These are phyloP conservation scores for Chytridiales sp. DNA, from an alignment of 371 early-diverging fungal species.

Conservation along the genomic window DNA sequence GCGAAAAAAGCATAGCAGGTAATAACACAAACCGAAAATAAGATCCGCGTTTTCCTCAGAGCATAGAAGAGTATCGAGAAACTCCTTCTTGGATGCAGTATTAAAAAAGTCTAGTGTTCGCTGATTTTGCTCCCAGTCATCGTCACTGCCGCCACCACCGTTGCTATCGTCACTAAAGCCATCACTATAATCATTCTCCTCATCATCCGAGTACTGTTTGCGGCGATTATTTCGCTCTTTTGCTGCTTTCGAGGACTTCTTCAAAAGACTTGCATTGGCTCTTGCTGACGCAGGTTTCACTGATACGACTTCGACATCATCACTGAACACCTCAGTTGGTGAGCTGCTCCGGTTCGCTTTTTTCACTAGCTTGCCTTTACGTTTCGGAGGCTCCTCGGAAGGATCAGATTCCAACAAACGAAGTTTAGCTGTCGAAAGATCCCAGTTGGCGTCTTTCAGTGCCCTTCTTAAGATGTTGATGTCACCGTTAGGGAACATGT, in stretches of 20 bases:
- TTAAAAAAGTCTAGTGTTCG: constrained; percentile 70
- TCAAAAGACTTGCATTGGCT: background rate
- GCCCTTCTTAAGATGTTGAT: background rate
- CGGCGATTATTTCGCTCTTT: constrained; percentile 17
- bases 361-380: too few relatives aligned
- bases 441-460: constrained; percentile 7
- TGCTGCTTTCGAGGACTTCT: background rate
- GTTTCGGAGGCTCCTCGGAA: too few relatives aligned
- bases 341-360: background rate
- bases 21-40: constrained; percentile 45
- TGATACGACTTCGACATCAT: constrained; percentile 1
- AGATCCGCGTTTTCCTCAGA: constrained; percentile 59
- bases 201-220: background rate
- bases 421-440: constrained; percentile 4
- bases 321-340: background rate
- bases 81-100: constrained; percentile 51
- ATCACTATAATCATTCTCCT: background rate
- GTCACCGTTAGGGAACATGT: constrained; percentile 8
- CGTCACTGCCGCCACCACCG: background rate
- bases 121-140: constrained; percentile 4
- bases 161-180: background rate
- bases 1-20: too few relatives aligned
- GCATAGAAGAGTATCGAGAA: constrained; percentile 66
- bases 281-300: background rate
- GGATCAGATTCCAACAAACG: background rate